These are phyloP conservation scores for Neurospora sp. DNA, from an alignment of 2,329 filamentous ascomycete genomes.

Conservation along the genomic window DNA sequence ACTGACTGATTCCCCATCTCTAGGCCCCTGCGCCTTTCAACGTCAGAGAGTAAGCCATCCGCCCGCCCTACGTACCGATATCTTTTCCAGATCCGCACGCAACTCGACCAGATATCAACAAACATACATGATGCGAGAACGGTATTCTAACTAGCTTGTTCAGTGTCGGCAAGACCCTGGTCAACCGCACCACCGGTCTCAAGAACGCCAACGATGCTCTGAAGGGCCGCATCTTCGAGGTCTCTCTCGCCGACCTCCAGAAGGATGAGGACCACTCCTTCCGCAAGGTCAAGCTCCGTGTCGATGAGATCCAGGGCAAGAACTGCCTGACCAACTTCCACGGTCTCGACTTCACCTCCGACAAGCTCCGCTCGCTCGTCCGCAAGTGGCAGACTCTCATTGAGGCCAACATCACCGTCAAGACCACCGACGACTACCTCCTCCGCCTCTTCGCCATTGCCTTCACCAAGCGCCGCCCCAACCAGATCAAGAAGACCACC, in stretches of 20 bases:
- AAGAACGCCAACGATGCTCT: constrained; percentile 99
- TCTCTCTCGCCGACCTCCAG: constrained; percentile 96
- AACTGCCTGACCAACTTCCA: constrained; percentile 99
- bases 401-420: constrained; percentile 99
- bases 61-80: constrained; percentile 8
- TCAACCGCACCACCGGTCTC: constrained; percentile 98
- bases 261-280: constrained; percentile 99
- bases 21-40: constrained; percentile 92
- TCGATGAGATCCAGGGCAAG: constrained; percentile 99
- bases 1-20: constrained; percentile 16
- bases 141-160: constrained; percentile 19
- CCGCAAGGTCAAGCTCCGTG: constrained; percentile 98
- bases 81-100: constrained; percentile 3
- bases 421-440: constrained; percentile 99
- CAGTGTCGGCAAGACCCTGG: constrained; percentile 98
- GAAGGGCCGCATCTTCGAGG: constrained; percentile 98
- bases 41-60: constrained; percentile 75
- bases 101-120: neutral
- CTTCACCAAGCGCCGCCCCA: constrained; percentile 98
- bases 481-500: constrained; percentile 99
- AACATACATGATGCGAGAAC: constrained; percentile 1
- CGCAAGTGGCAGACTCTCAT: constrained; percentile 99
- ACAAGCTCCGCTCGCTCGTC: constrained; percentile 98
- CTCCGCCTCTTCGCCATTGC: constrained; percentile 97
- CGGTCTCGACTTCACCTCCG: constrained; percentile 99